phyloP scores from a whole-genome alignment of 2,329 filamentous ascomycete species.

The Laburnicola sp. region DNA sequence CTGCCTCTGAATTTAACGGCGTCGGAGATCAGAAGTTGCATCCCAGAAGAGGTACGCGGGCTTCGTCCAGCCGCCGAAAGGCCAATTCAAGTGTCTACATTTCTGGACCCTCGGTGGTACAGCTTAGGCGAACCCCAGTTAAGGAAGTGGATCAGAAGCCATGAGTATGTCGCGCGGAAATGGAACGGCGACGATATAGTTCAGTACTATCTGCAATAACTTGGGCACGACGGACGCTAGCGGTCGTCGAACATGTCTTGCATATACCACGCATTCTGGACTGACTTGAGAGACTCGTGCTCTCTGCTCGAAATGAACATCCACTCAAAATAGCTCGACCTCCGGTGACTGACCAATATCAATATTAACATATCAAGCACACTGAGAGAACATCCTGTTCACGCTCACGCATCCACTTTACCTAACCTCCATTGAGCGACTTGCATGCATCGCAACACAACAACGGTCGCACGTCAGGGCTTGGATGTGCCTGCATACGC shows the following conservation, averaged over 20 bases:
- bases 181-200: conserved; percentile 40
- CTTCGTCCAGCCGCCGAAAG: conserved; percentile 13
- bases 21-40: conserved; percentile 17
- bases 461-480: too few relatives aligned
- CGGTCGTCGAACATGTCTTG: neutral
- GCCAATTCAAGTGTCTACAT: conserved; percentile 10
- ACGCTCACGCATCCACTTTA: too few relatives aligned
- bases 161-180: conserved; percentile 40
- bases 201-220: conserved; percentile 14
- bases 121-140: conserved; percentile 46
- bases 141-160: conserved; percentile 42
- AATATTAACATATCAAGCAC: too few relatives aligned
- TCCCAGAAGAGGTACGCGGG: conserved; percentile 15
- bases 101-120: conserved; percentile 23
- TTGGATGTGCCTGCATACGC: too few relatives aligned
- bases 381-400: too few relatives aligned
- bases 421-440: too few relatives aligned
- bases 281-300: neutral
- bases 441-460: too few relatives aligned
- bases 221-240: conserved; percentile 34
- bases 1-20: conserved; percentile 28
- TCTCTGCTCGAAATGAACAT: neutral
- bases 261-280: neutral
- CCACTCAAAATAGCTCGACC: neutral
- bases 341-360: too few relatives aligned